Evolutionary conservation across 169 alveolate genomes (phyloP).

Genomic region (Eimeria sp.): DNA sequence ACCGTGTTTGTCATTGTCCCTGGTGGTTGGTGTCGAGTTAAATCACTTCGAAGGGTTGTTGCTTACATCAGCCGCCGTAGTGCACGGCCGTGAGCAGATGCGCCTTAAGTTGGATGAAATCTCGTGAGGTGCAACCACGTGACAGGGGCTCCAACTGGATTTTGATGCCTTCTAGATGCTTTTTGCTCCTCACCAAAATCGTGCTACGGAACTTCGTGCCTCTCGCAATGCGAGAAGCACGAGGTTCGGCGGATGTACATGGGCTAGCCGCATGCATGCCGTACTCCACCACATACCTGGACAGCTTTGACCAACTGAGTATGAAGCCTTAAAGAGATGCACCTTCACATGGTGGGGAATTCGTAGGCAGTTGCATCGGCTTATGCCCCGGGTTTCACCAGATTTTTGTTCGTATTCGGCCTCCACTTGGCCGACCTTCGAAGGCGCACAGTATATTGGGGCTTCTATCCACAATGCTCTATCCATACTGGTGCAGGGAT

Average conservation of each 20-base stretch:
- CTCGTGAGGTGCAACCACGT: background rate
- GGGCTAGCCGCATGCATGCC: background rate
- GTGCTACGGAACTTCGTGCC: background rate
- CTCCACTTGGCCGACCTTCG: background rate
- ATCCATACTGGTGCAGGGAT: slow-evolving; percentile 9
- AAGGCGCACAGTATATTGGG: background rate
- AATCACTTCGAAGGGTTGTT: background rate
- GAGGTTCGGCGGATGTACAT: background rate
- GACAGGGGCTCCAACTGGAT: background rate
- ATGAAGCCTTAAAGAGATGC: background rate
- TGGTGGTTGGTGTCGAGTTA: background rate
- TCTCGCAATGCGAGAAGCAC: background rate
- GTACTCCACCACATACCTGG: background rate
- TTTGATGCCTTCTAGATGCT: background rate
- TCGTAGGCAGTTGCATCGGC: background rate
- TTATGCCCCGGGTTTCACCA: background rate
- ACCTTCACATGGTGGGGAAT: background rate
- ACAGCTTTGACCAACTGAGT: background rate
- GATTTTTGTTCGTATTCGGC: background rate
- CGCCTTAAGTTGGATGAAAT: background rate
- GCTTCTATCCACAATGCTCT: background rate
- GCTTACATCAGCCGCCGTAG: background rate
- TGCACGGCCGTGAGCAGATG: background rate
- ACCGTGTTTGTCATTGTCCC: background rate
- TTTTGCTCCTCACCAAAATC: background rate